Base-by-base conservation (phyloP, 2,329 filamentous ascomycete species). In the Phaeosphaeria sp. region DNA sequence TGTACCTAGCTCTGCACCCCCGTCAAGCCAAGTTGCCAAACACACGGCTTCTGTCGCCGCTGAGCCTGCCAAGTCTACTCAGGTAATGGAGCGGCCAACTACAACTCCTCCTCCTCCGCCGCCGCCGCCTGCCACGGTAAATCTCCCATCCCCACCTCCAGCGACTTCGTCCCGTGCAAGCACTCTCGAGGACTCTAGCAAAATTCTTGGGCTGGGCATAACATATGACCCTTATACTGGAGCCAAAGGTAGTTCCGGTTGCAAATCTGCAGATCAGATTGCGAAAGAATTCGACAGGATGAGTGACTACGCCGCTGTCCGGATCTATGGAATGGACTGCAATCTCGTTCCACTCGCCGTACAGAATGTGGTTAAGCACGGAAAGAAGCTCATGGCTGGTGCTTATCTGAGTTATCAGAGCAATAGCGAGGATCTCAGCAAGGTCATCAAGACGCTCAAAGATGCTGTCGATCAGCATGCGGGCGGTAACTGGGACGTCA, bases 281-380 rank as follows among this genome's bases (percentile, higher is more conserved):
- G 80, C 85, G 58, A 72, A 78, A 20, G 92, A 96, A 69, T 85
- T 95, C 65, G 78, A 79, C 17, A 78, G 77, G 47, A 78, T 88
- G 51, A 80, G 87, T 25, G 80, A 79, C 15, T 93, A 90, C 77
- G 81, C 82, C 18, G 76, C 88, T 36, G 80, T 96, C 54, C 90
- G 93, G 50, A 85, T 91, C 71, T 96, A 96, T 72, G 92, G 92
- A 52, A 87, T 87, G 56, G 91, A 93, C 75, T 96, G 92, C 76
- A 80, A 91, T 69, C 90, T 93, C 74, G 84, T 92, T 41, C 74
- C 82, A 2, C 85, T 82, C 15, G 85, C 90, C 18, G 79, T 90
- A 30, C 77, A 82, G 11, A 88, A 89, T 9, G 89, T 88, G 39
- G 86, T 86, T 67, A 76, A 82, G n/a, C 83, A 87, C 67, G 84